A percentile compares a stretch with the other conserved stretches of the same genome.
Evolutionary conservation across 2,329 filamentous ascomycete genomes (phyloP).

Genomic region (Thielaviopsis populi): DNA sequence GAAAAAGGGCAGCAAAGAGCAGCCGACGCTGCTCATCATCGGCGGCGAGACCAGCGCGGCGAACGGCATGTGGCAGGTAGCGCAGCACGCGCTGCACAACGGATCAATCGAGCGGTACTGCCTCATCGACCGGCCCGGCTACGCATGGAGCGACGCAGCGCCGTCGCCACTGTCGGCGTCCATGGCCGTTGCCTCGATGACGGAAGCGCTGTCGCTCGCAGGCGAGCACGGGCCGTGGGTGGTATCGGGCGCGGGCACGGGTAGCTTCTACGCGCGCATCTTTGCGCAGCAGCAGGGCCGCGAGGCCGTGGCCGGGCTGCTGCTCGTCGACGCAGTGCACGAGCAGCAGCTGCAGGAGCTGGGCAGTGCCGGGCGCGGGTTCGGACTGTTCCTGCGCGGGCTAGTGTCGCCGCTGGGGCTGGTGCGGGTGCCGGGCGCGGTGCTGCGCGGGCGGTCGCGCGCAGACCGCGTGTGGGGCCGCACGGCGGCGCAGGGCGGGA

Average conservation of each 20-base stretch:
- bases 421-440: slow-evolving; percentile 60
- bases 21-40: slow-evolving; percentile 77
- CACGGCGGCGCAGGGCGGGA: slow-evolving; percentile 63
- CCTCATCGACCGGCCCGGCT: slow-evolving; percentile 85
- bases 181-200: slow-evolving; percentile 79
- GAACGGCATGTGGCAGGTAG: slow-evolving; percentile 63
- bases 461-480: slow-evolving; percentile 76
- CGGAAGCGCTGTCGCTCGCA: slow-evolving; percentile 65
- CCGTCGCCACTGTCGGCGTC: slow-evolving; percentile 87
- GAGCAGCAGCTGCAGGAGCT: slow-evolving; percentile 31
- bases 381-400: slow-evolving; percentile 9
- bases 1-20: slow-evolving; percentile 21
- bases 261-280: slow-evolving; percentile 77
- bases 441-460: slow-evolving; percentile 66
- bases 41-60: slow-evolving; percentile 69
- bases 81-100: slow-evolving; percentile 58
- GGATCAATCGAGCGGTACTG: slow-evolving; percentile 80
- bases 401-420: slow-evolving; percentile 75
- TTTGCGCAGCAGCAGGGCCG: slow-evolving; percentile 71
- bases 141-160: slow-evolving; percentile 77
- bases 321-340: slow-evolving; percentile 79
- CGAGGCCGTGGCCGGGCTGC: slow-evolving; percentile 53
- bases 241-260: slow-evolving; percentile 70
- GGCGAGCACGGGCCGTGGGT: slow-evolving; percentile 84
- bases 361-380: slow-evolving; percentile 1